Evolutionary conservation across 148 eudicot genomes (phyloP), one percentile per base, ranked within the genome.

Genomic region (Vaccinium macrocarpon): DNA sequence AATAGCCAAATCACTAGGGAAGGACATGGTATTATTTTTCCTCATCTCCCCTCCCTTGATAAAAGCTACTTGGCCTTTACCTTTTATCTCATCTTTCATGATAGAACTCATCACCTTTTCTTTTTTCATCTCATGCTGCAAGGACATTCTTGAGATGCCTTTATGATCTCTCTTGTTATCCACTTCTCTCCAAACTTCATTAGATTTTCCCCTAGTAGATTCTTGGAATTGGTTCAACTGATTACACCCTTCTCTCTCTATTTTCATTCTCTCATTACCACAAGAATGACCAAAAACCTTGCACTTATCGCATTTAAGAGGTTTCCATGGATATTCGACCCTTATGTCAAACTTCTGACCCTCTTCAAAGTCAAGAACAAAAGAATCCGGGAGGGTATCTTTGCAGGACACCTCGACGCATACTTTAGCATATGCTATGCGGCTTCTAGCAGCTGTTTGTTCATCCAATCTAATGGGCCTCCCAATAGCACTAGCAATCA

Each of bases 301-400:
- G 78, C 78, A 75, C 50, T 75, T 75, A 19, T 46, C 13, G 12
- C 78, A 75, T 15, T 46, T 46, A 8, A 42, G 78, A 75, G 78
- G 78, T 48, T 74, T 75, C 78, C 78, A 75, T 42, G 78, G 27
- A n/a, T 75, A 72, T 73, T 73, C 10, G 3, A 32, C 76, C 52
- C 53, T 75, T 46, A 75, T 75, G 53, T 75, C 78, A 48, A 75
- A 75, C 78, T 75, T 75, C 78, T 75, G 78, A 21, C 51, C 78
- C 52, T 75, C 52, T 42, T 75, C 78, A 75, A 75, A 75, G 51
- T 46, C 25, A 0, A 75, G 78, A 75, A 75, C 53, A 75, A 75
- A 46, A 75, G 53, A 46, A 75, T 46, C 53, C 11, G 23, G 78
- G 78, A 75, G 52, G 48, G 9, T 72, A 72, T 75, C 25, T 75